A percentile compares a stretch with the other conserved stretches of the same genome.
Evolutionary conservation across 331 rosid species (phyloP).

Genomic region (Prunus yedoensis): DNA sequence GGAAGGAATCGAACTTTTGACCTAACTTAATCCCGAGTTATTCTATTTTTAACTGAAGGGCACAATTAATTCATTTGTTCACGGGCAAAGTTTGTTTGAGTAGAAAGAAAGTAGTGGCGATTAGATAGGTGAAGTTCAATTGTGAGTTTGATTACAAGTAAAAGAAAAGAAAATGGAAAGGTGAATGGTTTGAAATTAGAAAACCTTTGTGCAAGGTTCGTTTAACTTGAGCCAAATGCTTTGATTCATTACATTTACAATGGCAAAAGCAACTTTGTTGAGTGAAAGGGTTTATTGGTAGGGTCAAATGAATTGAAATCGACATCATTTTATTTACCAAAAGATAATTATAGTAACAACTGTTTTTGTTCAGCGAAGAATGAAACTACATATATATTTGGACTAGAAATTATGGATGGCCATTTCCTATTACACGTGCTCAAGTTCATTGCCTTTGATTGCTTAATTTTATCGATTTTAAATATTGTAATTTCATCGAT

Average conservation of each 20-base stretch:
- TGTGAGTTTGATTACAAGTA: not conserved
- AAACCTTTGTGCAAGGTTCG: conserved; percentile 3
- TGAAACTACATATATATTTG: not conserved
- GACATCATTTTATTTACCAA: conserved; percentile 5
- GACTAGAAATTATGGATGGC: not conserved
- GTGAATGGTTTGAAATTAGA: conserved; percentile 3
- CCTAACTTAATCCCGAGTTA: not conserved
- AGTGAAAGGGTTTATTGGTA: not conserved
- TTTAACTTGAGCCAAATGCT: conserved; percentile 4
- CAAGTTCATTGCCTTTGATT: conserved; percentile 6
- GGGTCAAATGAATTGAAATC: not conserved
- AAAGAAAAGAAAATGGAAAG: not conserved
- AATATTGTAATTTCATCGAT: too few species aligned
- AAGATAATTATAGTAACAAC: conserved; percentile 12
- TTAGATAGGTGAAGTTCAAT: not conserved
- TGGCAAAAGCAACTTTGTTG: conserved; percentile 1
- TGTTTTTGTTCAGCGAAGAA: conserved; percentile 28
- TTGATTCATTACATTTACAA: not conserved
- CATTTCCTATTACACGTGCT: conserved; percentile 26
- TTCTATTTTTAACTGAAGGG: not conserved
- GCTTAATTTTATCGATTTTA: not conserved
- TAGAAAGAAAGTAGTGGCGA: not conserved
- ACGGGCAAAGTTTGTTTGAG: not conserved
- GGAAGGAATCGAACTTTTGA: too few species aligned
- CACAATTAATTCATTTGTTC: conserved; percentile 3